Evolutionary conservation across 169 alveolate genomes (phyloP).

Genomic region (Fabrea salina): DNA sequence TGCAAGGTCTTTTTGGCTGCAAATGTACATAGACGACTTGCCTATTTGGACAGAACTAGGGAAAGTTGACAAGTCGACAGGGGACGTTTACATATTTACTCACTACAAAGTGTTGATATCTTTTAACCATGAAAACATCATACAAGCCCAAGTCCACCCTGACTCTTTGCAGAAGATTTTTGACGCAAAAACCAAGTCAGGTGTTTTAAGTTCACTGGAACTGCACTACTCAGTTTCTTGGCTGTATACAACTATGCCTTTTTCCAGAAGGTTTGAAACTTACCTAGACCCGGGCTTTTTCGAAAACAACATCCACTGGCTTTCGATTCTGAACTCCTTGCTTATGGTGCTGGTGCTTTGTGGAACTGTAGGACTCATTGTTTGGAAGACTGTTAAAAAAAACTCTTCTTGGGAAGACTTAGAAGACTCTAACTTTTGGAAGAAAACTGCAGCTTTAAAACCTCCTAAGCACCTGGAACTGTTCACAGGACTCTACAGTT

Average conservation of each 20-base stretch:
- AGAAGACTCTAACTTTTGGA: constrained; percentile 41
- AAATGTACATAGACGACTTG: constrained; percentile 37
- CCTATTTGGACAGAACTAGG: constrained; percentile 40
- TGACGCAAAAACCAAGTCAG: neutral
- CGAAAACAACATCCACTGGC: constrained; percentile 45
- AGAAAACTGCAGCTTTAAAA: constrained; percentile 42
- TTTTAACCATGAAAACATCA: constrained; percentile 23
- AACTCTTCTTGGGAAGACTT: constrained; percentile 19
- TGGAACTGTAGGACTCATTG: constrained; percentile 22
- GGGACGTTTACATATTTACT: constrained; percentile 18
- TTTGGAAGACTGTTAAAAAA: constrained; percentile 2
- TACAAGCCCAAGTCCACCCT: neutral
- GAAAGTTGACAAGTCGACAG: neutral
- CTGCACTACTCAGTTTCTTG: constrained; percentile 40
- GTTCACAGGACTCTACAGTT: constrained; percentile 27
- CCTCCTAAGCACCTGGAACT: constrained; percentile 25
- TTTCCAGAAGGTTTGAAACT: constrained; percentile 25
- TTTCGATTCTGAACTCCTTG: constrained; percentile 41
- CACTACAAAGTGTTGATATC: constrained; percentile 23
- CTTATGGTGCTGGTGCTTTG: constrained; percentile 30
- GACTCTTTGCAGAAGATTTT: constrained; percentile 17
- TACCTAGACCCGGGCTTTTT: constrained; percentile 45
- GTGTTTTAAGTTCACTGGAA: neutral
- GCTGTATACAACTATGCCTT: constrained; percentile 3
- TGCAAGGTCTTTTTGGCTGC: constrained; percentile 16